Base-by-base conservation (phyloP, 2,329 filamentous ascomycete genomes). In the Epichloe elymi region DNA sequence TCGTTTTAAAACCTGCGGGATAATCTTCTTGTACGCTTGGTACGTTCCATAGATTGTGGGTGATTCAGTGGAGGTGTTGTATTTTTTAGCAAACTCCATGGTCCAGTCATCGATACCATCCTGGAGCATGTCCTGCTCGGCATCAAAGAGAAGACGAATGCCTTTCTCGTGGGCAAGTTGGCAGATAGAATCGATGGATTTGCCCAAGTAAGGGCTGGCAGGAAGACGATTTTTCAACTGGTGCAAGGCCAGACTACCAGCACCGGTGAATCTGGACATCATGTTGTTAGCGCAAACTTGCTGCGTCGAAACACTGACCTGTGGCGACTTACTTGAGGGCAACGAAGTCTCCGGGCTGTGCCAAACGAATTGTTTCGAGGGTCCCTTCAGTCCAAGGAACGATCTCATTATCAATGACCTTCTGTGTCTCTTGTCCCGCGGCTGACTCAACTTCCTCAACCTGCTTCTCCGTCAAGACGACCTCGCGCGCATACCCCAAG, bases 21-120 rank as follows among this genome's bases (percentile, higher is more conserved):
- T 75, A 12, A 72, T 71, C 66, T 86, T 86, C 47, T 87, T 75
- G 65, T 89, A 90, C 1, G 83, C 82, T 65, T 89, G 86, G 65
- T 89, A 89, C 0, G 85, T 88, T 55, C 82, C 82, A 68, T 90
- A 94, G 51, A 96, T 75, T 49, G 90, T 77, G 3, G 86, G 83
- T 50, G 75, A 73, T 35, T 76, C 76, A 10, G 61, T 85, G 0
- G 67, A 70, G 55, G 71, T 77, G 70, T 94, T 94, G 72, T 86
- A 90, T 78, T 80, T 80, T 59, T 79, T 78, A 72, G 89, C 86
- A 58, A 88, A 84, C n/a, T 76, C 69, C 47, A 93, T 67, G 5
- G 83, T 87, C 85, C 88, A 91, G 58, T 80, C 76, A 63, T 93
- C 84, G 54, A 94, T 91, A 7, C 88, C 88, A 5, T 76, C 71